Percentiles rank a stretch among this genome's conserved stretches.
Conservation (phyloP, 1,139 yeast species). For the Neolecta irregularis region DNA sequence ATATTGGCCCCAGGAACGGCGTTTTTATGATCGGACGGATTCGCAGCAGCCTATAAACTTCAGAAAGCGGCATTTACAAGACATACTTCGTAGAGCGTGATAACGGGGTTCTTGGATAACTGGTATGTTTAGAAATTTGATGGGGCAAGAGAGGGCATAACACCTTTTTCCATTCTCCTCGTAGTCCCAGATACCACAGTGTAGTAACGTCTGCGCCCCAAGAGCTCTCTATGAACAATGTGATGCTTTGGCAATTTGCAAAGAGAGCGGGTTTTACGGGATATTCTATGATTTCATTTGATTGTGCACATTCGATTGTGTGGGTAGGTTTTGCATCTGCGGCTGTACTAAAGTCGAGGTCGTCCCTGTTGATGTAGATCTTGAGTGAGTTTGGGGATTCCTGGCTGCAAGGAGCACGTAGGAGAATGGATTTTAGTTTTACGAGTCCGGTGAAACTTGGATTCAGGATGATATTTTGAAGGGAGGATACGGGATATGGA, state of each 20-base stretch:
- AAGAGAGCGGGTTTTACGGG: slow-evolving; percentile 60
- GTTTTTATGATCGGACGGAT: slow-evolving; percentile 84
- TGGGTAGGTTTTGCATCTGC: slow-evolving; percentile 37
- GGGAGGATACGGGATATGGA: slow-evolving; percentile 36
- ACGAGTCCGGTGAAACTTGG: slow-evolving; percentile 48
- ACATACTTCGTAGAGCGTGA: slow-evolving; percentile 48
- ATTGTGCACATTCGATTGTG: slow-evolving; percentile 45
- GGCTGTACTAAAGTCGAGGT: slow-evolving; percentile 56
- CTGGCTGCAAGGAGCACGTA: slow-evolving; percentile 48
- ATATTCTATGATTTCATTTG: slow-evolving; percentile 51
- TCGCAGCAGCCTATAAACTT: slow-evolving; percentile 48
- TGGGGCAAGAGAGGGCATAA: neutral
- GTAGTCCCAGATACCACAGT: slow-evolving; percentile 57
- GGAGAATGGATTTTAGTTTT: slow-evolving; percentile 53
- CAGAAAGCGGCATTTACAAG: neutral
- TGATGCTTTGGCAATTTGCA: slow-evolving; percentile 52
- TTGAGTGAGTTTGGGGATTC: slow-evolving; percentile 55
- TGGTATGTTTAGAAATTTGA: slow-evolving; percentile 16
- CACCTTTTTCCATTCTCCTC: slow-evolving; percentile 55
- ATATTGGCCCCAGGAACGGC: too few relatives aligned
- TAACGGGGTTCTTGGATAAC: slow-evolving; percentile 49
- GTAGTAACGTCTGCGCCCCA: slow-evolving; percentile 41
- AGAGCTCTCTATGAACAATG: slow-evolving; percentile 52
- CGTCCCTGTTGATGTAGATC: slow-evolving; percentile 54
- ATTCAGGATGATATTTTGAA: neutral